Base-by-base conservation (phyloP, 108 stramenopile genomes). In the Discostella stelligeroides region DNA sequence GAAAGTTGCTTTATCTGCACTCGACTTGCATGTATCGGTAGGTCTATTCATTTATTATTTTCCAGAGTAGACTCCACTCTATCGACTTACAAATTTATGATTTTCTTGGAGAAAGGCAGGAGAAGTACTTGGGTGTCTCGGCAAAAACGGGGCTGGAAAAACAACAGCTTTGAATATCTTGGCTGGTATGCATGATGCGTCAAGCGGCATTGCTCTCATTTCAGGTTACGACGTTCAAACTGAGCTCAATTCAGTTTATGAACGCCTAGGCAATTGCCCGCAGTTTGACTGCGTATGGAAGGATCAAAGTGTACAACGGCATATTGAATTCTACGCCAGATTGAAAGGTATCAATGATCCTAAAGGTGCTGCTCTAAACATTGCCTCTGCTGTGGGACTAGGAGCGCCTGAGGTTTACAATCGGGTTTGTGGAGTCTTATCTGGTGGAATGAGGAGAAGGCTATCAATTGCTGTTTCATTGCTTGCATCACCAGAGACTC, bases 361-460 rank as follows among this genome's bases (percentile, higher is more conserved):
- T 10, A 46, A 21, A 0, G 53, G 63, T 40, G 67, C 68, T 27
- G 76, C 85, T 12, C 48, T 47, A 17, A 70, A 75, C 12, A 68
- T 84, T 24, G 83, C 86, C 11, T 46, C 25, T 51, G 79, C 84
- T 28, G 86, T 86, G 5, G 84, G 86, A 13, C 70, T 88, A 25
- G 84, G 79, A 48, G 70, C 72, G 4, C 65, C 68, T 34, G 83
- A 75, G 38, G 76, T 81, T 17, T 90, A 66, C 66, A 53, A 11
- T 53, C 55, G 75, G 37, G 73, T 29, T 1, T 84, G 82, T 4
- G 73, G 84, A 11, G 58, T 43, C 23, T 73, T 97, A n/a, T 92
- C 90, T 12, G 96, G 95, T 0, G 97, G 97, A 1, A 94, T 95
- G 91, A 86, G 95, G 70, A 75, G 97, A 11, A 91, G 96, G 70